Evolutionary conservation across 768 basidiomycete species (phyloP).

Genomic region (Pisolithus marmoratus): DNA sequence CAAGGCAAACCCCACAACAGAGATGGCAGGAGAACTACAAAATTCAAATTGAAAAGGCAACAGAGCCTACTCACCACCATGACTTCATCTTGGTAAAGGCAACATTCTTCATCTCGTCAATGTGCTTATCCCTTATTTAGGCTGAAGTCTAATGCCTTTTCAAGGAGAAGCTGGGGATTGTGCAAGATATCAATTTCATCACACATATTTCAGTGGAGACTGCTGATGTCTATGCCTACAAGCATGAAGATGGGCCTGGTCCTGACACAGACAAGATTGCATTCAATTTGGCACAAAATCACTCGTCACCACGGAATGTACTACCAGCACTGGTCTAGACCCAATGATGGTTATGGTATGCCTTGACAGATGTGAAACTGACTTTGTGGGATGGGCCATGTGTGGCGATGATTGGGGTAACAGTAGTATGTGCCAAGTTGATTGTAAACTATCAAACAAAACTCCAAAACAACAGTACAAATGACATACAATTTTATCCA

Average conservation of each 20-base stretch:
- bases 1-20: not conserved
- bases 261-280: not conserved
- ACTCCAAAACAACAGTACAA: too few relatives aligned
- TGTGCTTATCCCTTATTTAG: not conserved
- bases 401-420: too few relatives aligned
- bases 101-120: not conserved
- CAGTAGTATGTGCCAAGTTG: too few relatives aligned
- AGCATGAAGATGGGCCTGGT: conserved; percentile 5
- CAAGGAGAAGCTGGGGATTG: conserved; percentile 5
- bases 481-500: too few relatives aligned
- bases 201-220: not conserved
- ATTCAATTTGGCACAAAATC: conserved; percentile 1
- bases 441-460: too few relatives aligned
- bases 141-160: conserved; percentile 6
- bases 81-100: conserved; percentile 4
- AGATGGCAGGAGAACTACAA: not conserved
- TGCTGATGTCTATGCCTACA: conserved; percentile 3
- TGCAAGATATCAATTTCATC: conserved; percentile 6
- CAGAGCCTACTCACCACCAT: too few relatives aligned
- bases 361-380: too few relatives aligned
- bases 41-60: too few relatives aligned
- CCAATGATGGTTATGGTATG: too few relatives aligned
- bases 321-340: too few relatives aligned
- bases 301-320: not conserved
- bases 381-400: too few relatives aligned